Base-by-base conservation (phyloP, 148 eudicot genomes). In the Vaccinium darrowii region DNA sequence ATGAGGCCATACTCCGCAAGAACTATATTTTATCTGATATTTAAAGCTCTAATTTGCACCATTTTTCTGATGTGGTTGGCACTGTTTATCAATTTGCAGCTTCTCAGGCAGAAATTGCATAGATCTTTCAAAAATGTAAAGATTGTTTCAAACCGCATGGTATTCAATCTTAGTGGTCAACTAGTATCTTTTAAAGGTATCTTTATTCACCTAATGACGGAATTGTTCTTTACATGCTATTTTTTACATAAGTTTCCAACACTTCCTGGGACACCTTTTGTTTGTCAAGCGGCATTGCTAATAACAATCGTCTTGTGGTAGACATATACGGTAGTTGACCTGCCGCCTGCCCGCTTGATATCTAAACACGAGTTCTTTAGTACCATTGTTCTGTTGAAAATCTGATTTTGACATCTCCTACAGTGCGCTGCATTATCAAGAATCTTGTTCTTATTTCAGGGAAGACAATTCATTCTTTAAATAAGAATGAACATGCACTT, bases 401-500 rank as follows among this genome's bases (percentile, higher is more conserved):
- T 65, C 23, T 63, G 33, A 63, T 62, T 23, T 81, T 43, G 36
- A 43, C 30, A 49, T 49, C 51, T 14, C 21, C 63, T 51, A 56
- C 36, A 1, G 50, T 83, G 54, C 0, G 21, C 63, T 53, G 39
- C 21, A 72, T 72, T 63, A 33, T 72, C 36, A 74, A 83, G 53
- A 84, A 49, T 75, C 19, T 65, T 58, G 58, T 56, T 76, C 82
- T 81, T 76, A 80, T 82, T 85, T 53, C 91, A 95, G 98, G 98
- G 73, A 95, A 95, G 88, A 92, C 95, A n/a, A 95, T 95, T 88
- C 98, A 95, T 88, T 94, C 92, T 67, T 84, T 95, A 82, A 95
- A 95, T 88, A 95, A 95, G 90, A 95, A 95, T 76, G 98, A 95
- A 86, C 98, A 95, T 89, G 98, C 98, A 79, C 93, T 95, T 79